These are phyloP conservation scores for Cordyceps fumosorosea DNA, from an alignment of 2,329 filamentous ascomycete species.

Conservation along the genomic window DNA sequence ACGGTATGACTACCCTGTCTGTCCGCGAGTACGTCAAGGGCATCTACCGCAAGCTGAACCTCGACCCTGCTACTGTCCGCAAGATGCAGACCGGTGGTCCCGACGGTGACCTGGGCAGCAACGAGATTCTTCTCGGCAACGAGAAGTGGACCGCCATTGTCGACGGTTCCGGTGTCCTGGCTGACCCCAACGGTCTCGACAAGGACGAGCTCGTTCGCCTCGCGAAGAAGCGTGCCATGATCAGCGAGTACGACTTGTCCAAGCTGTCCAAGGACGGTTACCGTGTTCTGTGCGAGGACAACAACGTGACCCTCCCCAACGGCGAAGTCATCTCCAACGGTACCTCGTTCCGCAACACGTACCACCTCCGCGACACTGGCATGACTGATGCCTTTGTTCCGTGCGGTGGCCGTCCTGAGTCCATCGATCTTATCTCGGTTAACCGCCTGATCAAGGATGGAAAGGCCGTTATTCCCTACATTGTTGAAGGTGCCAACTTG, in stretches of 20 bases:
- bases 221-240: slow-evolving; percentile 83
- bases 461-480: slow-evolving; percentile 83
- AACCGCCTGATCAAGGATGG: slow-evolving; percentile 84
- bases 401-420: slow-evolving; percentile 92
- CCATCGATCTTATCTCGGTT: slow-evolving; percentile 85
- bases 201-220: slow-evolving; percentile 75
- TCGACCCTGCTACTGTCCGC: slow-evolving; percentile 75
- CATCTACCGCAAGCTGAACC: slow-evolving; percentile 91
- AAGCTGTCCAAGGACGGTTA: slow-evolving; percentile 88
- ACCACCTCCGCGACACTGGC: slow-evolving; percentile 75
- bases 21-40: slow-evolving; percentile 94
- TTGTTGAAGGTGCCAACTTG: slow-evolving; percentile 95
- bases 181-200: slow-evolving; percentile 85
- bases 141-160: slow-evolving; percentile 94
- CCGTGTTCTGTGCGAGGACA: slow-evolving; percentile 86
- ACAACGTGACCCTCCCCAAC: slow-evolving; percentile 75
- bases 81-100: slow-evolving; percentile 98
- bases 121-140: slow-evolving; percentile 92
- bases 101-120: slow-evolving; percentile 93
- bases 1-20: slow-evolving; percentile 96
- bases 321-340: slow-evolving; percentile 88
- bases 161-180: slow-evolving; percentile 92
- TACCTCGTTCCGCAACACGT: slow-evolving; percentile 94
- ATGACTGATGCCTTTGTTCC: slow-evolving; percentile 87
- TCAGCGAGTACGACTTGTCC: slow-evolving; percentile 73